Base-by-base conservation (phyloP, 257 asterid genomes). In the Capsicum pubescens region DNA sequence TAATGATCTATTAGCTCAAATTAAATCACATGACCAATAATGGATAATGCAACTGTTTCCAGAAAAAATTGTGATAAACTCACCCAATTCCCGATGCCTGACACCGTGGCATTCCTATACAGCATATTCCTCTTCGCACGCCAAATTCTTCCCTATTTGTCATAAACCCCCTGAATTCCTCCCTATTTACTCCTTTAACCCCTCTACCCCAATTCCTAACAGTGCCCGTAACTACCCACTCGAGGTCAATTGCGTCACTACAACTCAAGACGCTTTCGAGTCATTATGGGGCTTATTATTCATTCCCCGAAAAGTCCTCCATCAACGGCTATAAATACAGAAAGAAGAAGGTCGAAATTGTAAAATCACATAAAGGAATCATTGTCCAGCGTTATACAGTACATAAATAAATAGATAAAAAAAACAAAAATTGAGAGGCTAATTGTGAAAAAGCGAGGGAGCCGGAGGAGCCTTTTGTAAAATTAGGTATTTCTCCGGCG, bases 101-200 rank as follows among this genome's bases (percentile, higher is more conserved):
- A 90, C 94, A 91, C 89, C 94, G 91, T 91, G 94, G 94, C 91
- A 91, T 89, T 87, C 86, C 88, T 26, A 54, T 58, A 56, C 86
- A 56, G 87, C 50, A 87, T 83, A 83, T 87, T 85, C 89, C 66
- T 9, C 32, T n/a, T 69, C 72, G 13, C 56, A 12, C 15, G 21
- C 83, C 26, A 50, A 57, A 32, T n/a, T 81, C 59, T 11, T 59
- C 59, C 19, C 17, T 36, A 46, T 21, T 88, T 83, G 39, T 89
- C 7, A 0, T 48, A 61, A 71, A 3, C 2, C 63, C 92, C 92
- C 83, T 78, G 32, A 0, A 26, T 66, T 32, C 59, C 26, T 13
- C 42, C 0, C 3, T 58, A 69, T 66, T 86, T 82, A 69, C 83
- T 61, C 21, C 72, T 44, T 70, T 39, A 11, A 46, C 39, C 17